Conservation (phyloP, 768 basidiomycete genomes). For the Mycena latifolia region DNA sequence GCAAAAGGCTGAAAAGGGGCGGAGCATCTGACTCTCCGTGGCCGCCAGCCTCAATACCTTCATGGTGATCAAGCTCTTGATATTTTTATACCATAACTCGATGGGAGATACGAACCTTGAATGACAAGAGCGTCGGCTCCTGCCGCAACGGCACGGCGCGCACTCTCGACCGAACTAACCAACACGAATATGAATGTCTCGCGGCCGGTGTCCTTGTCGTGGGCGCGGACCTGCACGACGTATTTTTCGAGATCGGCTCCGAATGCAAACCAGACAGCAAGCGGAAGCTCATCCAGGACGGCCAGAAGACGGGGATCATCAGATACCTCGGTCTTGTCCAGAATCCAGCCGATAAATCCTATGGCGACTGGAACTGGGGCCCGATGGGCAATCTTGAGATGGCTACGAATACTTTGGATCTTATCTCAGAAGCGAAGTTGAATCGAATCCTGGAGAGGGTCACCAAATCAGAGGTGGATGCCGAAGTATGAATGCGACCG, state of each 20-base stretch:
- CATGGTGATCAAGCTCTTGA: too few species aligned
- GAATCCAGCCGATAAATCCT: constrained; percentile 69
- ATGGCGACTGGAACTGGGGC: constrained; percentile 65
- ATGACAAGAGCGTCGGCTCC: constrained; percentile 70
- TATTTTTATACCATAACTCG: background rate
- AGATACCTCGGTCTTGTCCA: constrained; percentile 56
- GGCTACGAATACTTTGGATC: constrained; percentile 51
- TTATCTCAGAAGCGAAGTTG: constrained; percentile 53
- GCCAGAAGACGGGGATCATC: constrained; percentile 53
- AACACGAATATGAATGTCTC: constrained; percentile 66
- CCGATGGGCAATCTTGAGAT: constrained; percentile 45
- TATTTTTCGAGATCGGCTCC: constrained; percentile 64
- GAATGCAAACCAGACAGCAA: constrained; percentile 74
- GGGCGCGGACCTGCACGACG: constrained; percentile 60
- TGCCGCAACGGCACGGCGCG: constrained; percentile 57
- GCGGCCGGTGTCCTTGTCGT: constrained; percentile 50
- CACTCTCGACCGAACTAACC: constrained; percentile 62
- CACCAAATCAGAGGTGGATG: background rate
- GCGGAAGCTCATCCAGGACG: constrained; percentile 60
- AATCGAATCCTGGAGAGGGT: constrained; percentile 50
- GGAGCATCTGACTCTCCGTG: constrained; percentile 47
- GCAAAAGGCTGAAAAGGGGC: constrained; percentile 53
- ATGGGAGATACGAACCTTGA: constrained; percentile 60
- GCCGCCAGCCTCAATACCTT: constrained; percentile 9
- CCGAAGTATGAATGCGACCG: constrained; percentile 17